phyloP scores from a whole-genome alignment of 2,329 filamentous ascomycete genomes.

The Lasiodiplodia hormozganensis region DNA sequence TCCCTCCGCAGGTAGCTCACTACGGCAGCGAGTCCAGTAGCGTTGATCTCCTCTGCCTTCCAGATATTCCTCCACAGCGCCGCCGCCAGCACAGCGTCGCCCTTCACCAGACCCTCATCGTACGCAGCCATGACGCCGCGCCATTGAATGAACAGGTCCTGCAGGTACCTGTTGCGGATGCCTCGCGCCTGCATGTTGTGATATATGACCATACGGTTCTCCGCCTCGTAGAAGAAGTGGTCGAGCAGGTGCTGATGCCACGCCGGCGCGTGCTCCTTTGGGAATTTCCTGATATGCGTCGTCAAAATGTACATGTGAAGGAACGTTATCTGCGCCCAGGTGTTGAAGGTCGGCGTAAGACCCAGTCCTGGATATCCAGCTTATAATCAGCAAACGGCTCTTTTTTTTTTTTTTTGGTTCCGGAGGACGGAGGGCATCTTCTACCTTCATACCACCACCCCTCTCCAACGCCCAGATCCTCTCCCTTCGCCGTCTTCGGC shows the following conservation, averaged over 20 bases:
- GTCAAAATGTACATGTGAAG: conserved; percentile 94
- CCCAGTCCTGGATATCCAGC: conserved; percentile 66
- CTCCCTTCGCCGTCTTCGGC: conserved; percentile 75
- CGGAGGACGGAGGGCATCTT: too few species aligned
- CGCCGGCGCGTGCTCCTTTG: conserved; percentile 69
- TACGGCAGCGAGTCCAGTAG: conserved; percentile 65
- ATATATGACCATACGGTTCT: conserved; percentile 80
- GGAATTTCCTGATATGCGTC: conserved; percentile 80
- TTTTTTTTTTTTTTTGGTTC: not conserved
- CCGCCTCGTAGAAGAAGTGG: conserved; percentile 91
- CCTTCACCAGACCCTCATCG: conserved; percentile 79
- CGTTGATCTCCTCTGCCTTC: conserved; percentile 72
- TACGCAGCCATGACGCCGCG: conserved; percentile 84
- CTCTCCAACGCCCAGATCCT: conserved; percentile 78
- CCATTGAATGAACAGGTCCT: conserved; percentile 94
- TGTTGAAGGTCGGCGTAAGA: conserved; percentile 86
- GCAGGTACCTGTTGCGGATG: conserved; percentile 68
- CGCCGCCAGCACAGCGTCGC: conserved; percentile 77
- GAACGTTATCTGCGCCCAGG: conserved; percentile 95
- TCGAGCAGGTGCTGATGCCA: conserved; percentile 93
- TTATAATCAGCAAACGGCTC: not conserved
- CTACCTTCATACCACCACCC: conserved; percentile 85
- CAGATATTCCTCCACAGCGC: conserved; percentile 95
- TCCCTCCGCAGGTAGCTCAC: conserved; percentile 69
- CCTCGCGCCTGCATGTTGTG: conserved; percentile 69